Conservation (phyloP, 768 basidiomycete genomes). For the Tephrocybe sp. region DNA sequence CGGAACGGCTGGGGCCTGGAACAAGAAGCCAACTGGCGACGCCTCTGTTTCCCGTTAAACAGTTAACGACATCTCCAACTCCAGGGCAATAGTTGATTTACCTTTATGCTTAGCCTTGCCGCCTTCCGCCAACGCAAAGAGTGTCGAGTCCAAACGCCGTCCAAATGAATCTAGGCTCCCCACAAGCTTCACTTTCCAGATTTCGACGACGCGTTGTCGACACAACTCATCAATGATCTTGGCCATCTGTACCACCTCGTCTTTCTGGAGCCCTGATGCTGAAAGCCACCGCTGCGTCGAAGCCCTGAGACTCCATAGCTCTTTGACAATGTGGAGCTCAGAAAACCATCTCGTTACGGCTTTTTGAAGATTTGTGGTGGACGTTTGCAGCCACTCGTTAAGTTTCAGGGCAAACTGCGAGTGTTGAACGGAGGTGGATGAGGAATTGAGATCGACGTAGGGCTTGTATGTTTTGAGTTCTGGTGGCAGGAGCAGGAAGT, state of each 20-base stretch:
- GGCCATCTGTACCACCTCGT: slow-evolving; percentile 47
- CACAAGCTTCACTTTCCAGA: slow-evolving; percentile 57
- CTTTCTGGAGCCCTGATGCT: slow-evolving; percentile 40
- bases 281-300: slow-evolving; percentile 49
- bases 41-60: slow-evolving; percentile 45
- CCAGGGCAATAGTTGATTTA: background rate
- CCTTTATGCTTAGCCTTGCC: slow-evolving; percentile 28
- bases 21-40: slow-evolving; percentile 56
- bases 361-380: slow-evolving; percentile 42
- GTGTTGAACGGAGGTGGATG: slow-evolving; percentile 50
- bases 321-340: slow-evolving; percentile 56
- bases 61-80: background rate
- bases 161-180: slow-evolving; percentile 47
- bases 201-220: slow-evolving; percentile 48
- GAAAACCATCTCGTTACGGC: slow-evolving; percentile 58
- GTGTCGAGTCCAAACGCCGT: slow-evolving; percentile 36
- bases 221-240: slow-evolving; percentile 53
- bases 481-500: slow-evolving; percentile 74
- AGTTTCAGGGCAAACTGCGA: slow-evolving; percentile 46
- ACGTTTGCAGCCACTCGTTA: slow-evolving; percentile 63
- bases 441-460: slow-evolving; percentile 71
- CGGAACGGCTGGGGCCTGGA: slow-evolving; percentile 51
- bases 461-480: slow-evolving; percentile 80
- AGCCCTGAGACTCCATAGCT: slow-evolving; percentile 70
- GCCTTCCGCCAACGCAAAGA: slow-evolving; percentile 31